Evolutionary conservation across 352 stramenopile genomes (phyloP).

Genomic region (Phytophthora sojae): DNA sequence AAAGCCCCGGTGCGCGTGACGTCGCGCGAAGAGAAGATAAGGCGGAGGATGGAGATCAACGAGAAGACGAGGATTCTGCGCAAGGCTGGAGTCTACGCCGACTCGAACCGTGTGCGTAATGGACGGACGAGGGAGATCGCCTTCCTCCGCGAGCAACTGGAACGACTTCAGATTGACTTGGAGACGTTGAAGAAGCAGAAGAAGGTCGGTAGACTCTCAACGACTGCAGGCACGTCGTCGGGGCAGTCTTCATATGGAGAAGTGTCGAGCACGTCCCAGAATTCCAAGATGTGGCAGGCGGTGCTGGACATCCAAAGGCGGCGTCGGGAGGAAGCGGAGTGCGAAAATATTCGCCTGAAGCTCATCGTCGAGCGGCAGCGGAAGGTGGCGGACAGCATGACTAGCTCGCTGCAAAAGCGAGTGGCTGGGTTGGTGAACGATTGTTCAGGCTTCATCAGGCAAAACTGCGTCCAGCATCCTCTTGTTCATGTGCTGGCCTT

Average conservation of each 20-base stretch:
- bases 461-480: conserved; percentile 7
- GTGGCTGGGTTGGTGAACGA: conserved; percentile 19
- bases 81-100: conserved; percentile 25
- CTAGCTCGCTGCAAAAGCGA: conserved; percentile 14
- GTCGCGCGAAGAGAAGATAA: conserved; percentile 13
- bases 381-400: conserved; percentile 18
- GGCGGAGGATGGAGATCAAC: conserved; percentile 19
- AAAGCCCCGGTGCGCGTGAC: conserved; percentile 19
- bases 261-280: neutral
- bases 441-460: conserved; percentile 18
- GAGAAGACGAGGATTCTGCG: conserved; percentile 20
- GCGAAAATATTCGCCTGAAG: conserved; percentile 50
- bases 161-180: conserved; percentile 32
- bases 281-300: conserved; percentile 25
- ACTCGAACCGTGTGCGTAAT: conserved; percentile 42
- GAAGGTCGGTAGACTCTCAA: neutral
- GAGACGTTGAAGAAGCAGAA: conserved; percentile 9
- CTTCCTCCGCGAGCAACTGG: conserved; percentile 43
- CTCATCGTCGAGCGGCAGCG: conserved; percentile 43
- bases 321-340: conserved; percentile 39
- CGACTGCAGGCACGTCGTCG: neutral
- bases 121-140: conserved; percentile 40
- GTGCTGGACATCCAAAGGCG: conserved; percentile 32
- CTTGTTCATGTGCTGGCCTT: conserved; percentile 24
- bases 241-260: neutral